Conservation (phyloP, 2,329 filamentous ascomycete genomes). For the Cladophialophora yegresii region DNA sequence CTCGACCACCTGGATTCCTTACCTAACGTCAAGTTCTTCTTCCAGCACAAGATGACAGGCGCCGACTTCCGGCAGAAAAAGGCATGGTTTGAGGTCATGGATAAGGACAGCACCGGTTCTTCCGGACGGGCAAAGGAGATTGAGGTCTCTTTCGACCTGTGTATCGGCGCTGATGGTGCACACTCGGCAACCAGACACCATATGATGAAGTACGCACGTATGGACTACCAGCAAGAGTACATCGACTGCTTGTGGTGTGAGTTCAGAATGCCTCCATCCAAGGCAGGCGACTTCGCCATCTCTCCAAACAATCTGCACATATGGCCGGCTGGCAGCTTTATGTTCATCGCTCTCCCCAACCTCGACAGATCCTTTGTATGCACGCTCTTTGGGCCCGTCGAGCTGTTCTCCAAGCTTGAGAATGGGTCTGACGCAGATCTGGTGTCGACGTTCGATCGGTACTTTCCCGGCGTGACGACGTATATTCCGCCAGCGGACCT, state of each 20-base stretch:
- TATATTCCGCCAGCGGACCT: slow-evolving; percentile 65
- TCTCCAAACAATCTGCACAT: slow-evolving; percentile 95
- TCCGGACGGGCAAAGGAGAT: slow-evolving; percentile 64
- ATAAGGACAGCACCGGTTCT: slow-evolving; percentile 28
- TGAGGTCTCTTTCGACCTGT: slow-evolving; percentile 82
- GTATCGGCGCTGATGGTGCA: slow-evolving; percentile 93
- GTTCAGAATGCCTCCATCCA: slow-evolving; percentile 70
- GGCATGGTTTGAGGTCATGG: slow-evolving; percentile 78
- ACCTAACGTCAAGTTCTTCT: slow-evolving; percentile 88
- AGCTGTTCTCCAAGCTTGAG: slow-evolving; percentile 69
- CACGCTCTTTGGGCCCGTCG: slow-evolving; percentile 82
- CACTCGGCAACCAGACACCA: slow-evolving; percentile 90
- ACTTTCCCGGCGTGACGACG: slow-evolving; percentile 80
- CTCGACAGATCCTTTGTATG: slow-evolving; percentile 91
- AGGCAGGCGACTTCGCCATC: slow-evolving; percentile 65
- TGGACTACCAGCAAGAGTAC: slow-evolving; percentile 92
- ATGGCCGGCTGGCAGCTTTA: slow-evolving; percentile 89
- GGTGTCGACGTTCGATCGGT: slow-evolving; percentile 71
- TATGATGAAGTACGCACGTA: slow-evolving; percentile 89
- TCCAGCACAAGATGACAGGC: slow-evolving; percentile 89
- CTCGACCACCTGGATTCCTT: slow-evolving; percentile 80
- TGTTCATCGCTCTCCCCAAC: slow-evolving; percentile 97
- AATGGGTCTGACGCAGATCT: slow-evolving; percentile 57
- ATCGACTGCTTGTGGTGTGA: slow-evolving; percentile 98
- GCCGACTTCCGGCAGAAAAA: slow-evolving; percentile 77